A percentile compares a stretch with the other conserved stretches of the same genome.
Conservation (phyloP, 345 rosid genomes). For the Corymbia maculata region DNA sequence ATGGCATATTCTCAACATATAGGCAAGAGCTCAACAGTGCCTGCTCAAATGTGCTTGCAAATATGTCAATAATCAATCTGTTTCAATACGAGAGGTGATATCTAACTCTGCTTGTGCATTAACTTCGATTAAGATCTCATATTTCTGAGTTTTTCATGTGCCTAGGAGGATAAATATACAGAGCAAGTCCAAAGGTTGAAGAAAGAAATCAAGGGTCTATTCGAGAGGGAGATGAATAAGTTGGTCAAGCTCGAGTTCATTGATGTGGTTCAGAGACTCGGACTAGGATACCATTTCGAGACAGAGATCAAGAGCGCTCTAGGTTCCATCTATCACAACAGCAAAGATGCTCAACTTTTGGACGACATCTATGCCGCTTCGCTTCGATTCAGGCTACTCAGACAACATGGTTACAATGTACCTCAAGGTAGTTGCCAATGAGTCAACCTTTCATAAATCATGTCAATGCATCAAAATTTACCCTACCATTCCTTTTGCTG, state of each 20-base stretch:
- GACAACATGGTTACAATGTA: background rate
- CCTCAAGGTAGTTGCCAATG: background rate
- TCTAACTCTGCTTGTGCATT: too few species aligned
- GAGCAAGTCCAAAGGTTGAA: background rate
- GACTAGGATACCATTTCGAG: slow-evolving; percentile 7
- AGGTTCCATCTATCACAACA: background rate
- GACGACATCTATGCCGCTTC: background rate
- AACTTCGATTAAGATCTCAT: background rate
- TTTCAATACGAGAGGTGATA: too few species aligned
- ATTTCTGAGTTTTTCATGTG: background rate
- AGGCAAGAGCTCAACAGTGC: background rate
- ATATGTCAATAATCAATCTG: too few species aligned
- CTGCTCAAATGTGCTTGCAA: background rate
- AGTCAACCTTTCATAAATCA: background rate
- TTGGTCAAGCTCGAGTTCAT: background rate
- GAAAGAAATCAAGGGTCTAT: background rate
- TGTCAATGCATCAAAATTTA: background rate
- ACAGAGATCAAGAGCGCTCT: background rate
- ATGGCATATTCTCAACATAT: background rate
- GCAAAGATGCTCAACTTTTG: background rate
- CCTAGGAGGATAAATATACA: background rate
- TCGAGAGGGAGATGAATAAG: background rate
- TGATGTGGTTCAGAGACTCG: slow-evolving; percentile 8
- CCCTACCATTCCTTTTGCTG: background rate
- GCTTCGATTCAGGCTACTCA: slow-evolving; percentile 4